Evolutionary conservation across 2,329 filamentous ascomycete species (phyloP).

Genomic region (Colletotrichum destructivum): DNA sequence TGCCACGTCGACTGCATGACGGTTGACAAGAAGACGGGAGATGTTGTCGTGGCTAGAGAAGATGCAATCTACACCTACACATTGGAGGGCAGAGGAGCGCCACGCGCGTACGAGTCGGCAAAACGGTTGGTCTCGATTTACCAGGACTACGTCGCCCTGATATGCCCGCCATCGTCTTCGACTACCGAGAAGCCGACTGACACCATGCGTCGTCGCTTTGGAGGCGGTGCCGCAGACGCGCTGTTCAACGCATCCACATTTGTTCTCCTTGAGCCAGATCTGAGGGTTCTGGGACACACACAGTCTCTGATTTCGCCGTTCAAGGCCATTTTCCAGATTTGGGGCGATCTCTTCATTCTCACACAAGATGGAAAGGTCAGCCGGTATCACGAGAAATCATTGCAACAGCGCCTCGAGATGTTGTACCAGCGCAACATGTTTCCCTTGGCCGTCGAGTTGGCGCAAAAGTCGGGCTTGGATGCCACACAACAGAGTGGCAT

Average conservation of each 20-base stretch:
- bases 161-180: conserved; percentile 78
- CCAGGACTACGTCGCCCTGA: conserved; percentile 88
- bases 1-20: conserved; percentile 98
- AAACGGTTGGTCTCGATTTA: conserved; percentile 87
- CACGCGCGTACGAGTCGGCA: conserved; percentile 90
- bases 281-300: conserved; percentile 91
- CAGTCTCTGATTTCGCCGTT: conserved; percentile 88
- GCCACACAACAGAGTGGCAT: conserved; percentile 89
- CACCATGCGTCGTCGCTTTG: conserved; percentile 79
- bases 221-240: conserved; percentile 77
- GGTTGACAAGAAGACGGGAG: conserved; percentile 82
- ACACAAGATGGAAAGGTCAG: conserved; percentile 93
- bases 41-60: conserved; percentile 92
- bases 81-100: conserved; percentile 85
- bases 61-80: conserved; percentile 98
- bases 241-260: conserved; percentile 91
- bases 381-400: conserved; percentile 89
- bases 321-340: conserved; percentile 85
- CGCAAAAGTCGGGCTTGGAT: conserved; percentile 89
- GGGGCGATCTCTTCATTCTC: conserved; percentile 93
- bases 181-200: conserved; percentile 71
- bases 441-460: conserved; percentile 90
- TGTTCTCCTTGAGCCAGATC: conserved; percentile 90
- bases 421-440: conserved; percentile 96
- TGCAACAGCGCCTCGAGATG: conserved; percentile 93